Evolutionary conservation across 2,329 filamentous ascomycete genomes (phyloP).

Genomic region (Tolypocladium sp.): DNA sequence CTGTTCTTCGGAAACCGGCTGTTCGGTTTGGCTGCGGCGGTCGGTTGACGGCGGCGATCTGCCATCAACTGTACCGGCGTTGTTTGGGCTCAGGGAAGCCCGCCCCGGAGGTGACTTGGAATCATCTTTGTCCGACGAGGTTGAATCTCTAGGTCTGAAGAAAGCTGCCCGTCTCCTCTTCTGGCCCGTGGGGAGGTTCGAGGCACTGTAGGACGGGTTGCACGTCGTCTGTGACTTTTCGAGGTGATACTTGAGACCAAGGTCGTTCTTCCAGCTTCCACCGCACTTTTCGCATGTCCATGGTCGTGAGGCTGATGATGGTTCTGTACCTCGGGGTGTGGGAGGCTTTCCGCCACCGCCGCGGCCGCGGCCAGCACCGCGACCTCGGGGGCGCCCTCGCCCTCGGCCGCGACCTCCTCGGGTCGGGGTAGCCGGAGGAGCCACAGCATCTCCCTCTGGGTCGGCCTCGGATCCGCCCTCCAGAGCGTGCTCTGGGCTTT

Average conservation of each 20-base stretch:
- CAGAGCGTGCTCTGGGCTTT: background rate
- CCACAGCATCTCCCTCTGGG: background rate
- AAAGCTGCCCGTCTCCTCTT: constrained; percentile 7
- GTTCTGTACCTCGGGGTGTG: constrained; percentile 5
- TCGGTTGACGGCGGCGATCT: background rate
- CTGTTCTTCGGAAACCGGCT: background rate
- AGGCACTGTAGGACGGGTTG: constrained; percentile 31
- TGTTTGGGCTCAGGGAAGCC: background rate
- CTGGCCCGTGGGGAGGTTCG: constrained; percentile 6
- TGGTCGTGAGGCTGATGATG: constrained; percentile 13
- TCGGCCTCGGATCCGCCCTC: background rate
- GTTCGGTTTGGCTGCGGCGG: background rate
- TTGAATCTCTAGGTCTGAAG: background rate
- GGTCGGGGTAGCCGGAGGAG: background rate
- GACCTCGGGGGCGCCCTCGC: background rate
- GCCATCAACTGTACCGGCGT: background rate
- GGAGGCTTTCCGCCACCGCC: constrained; percentile 2
- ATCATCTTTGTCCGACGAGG: background rate
- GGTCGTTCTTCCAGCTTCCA: constrained; percentile 46
- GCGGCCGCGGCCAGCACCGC: constrained; percentile 2
- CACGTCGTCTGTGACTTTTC: constrained; percentile 45
- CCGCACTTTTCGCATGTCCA: constrained; percentile 45
- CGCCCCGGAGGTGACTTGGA: background rate
- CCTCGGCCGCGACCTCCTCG: constrained; percentile 6
- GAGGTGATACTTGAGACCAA: constrained; percentile 49